Evolutionary conservation across 768 basidiomycete genomes (phyloP).

Genomic region (Mycena galopus): DNA sequence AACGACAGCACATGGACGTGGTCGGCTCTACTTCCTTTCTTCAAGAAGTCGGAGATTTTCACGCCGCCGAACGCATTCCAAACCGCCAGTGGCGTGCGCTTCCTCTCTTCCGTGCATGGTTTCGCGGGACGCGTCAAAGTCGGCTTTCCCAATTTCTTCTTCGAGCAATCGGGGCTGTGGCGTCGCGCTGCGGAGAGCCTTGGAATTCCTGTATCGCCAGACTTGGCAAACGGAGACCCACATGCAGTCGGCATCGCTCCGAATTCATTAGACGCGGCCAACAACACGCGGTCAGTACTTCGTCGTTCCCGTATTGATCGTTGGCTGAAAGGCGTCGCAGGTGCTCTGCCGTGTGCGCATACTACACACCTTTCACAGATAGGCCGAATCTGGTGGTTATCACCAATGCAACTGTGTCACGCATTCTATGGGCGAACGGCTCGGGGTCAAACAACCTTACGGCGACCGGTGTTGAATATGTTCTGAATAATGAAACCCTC

Average conservation of each 20-base stretch:
- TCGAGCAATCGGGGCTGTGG: slow-evolving; percentile 46
- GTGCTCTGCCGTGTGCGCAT: slow-evolving; percentile 49
- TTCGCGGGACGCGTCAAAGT: slow-evolving; percentile 46
- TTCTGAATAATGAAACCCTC: slow-evolving; percentile 44
- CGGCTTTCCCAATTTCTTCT: slow-evolving; percentile 51
- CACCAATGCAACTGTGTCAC: slow-evolving; percentile 66
- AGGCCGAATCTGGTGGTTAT: slow-evolving; percentile 68
- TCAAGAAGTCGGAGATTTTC: slow-evolving; percentile 69
- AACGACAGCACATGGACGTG: slow-evolving; percentile 51
- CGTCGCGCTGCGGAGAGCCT: slow-evolving; percentile 36
- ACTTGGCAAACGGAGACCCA: slow-evolving; percentile 44
- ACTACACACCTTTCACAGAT: slow-evolving; percentile 44
- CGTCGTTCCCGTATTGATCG: background rate
- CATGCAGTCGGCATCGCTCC: slow-evolving; percentile 47
- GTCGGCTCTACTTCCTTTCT: slow-evolving; percentile 57
- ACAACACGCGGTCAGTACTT: slow-evolving; percentile 45
- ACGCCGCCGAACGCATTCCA: slow-evolving; percentile 58
- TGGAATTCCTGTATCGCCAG: slow-evolving; percentile 43
- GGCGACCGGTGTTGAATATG: slow-evolving; percentile 63
- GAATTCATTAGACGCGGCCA: slow-evolving; percentile 46
- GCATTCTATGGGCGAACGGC: slow-evolving; percentile 55
- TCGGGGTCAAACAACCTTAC: slow-evolving; percentile 43
- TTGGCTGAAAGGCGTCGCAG: background rate
- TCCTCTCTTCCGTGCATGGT: slow-evolving; percentile 43
- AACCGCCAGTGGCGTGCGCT: slow-evolving; percentile 40